Evolutionary conservation across 306 rosid genomes (phyloP).

Genomic region (Sindora glabra): DNA sequence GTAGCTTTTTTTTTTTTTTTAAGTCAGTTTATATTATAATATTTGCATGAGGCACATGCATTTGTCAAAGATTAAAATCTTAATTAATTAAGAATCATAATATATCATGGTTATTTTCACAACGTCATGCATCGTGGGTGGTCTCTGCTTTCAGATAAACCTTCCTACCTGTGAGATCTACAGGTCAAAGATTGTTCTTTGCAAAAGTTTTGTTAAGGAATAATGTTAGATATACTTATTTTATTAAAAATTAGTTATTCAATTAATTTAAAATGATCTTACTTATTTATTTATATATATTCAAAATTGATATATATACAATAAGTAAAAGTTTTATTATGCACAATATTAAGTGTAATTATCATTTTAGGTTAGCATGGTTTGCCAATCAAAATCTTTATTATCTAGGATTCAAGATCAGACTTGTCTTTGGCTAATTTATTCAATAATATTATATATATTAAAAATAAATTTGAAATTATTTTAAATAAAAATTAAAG

Average conservation of each 20-base stretch:
- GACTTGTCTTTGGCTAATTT: slow-evolving; percentile 26
- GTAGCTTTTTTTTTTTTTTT: background rate
- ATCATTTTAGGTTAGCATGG: no score
- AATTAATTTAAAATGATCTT: no score
- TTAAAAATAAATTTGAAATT: no score
- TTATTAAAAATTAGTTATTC: no score
- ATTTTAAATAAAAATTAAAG: no score
- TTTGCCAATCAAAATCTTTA: slow-evolving; percentile 32
- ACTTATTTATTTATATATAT: no score
- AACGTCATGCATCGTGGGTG: slow-evolving; percentile 33
- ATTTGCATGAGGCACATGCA: slow-evolving; percentile 39
- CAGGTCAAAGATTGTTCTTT: slow-evolving; percentile 69
- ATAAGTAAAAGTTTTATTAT: no score
- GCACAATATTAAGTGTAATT: no score
- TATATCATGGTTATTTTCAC: slow-evolving; percentile 16
- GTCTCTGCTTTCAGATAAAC: slow-evolving; percentile 30
- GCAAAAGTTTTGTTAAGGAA: slow-evolving; percentile 22
- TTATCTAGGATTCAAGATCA: slow-evolving; percentile 20
- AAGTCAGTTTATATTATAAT: slow-evolving; percentile 7
- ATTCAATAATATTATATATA: no score
- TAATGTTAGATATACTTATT: no score
- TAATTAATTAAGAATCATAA: slow-evolving; percentile 14
- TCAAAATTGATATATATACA: no score
- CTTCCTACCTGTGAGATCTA: slow-evolving; percentile 50
- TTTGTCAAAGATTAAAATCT: slow-evolving; percentile 25